Percentiles rank a stretch among this genome's conserved stretches.
Evolutionary conservation across 2,329 filamentous ascomycete species (phyloP).

Genomic region (Ploettnerulaceae sp.): DNA sequence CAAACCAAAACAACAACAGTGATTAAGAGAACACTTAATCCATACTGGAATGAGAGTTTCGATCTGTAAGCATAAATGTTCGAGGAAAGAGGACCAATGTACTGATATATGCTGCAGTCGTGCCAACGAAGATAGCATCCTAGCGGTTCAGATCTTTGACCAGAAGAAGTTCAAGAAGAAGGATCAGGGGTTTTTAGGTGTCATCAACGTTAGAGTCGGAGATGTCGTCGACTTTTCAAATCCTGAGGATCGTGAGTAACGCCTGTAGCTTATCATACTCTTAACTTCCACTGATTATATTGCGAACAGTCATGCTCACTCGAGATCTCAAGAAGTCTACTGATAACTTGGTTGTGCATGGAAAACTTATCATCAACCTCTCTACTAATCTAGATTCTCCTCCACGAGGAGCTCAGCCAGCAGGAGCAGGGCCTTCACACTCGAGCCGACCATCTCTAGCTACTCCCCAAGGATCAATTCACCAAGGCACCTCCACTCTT

Average conservation of each 20-base stretch:
- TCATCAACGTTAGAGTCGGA: slow-evolving; percentile 94
- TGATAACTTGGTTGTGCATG: slow-evolving; percentile 95
- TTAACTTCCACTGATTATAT: slow-evolving; percentile 12
- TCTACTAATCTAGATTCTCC: slow-evolving; percentile 82
- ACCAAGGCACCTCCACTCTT: slow-evolving; percentile 35
- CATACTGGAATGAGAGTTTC: slow-evolving; percentile 99
- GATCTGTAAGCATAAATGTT: slow-evolving; percentile 63
- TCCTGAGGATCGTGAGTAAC: slow-evolving; percentile 76
- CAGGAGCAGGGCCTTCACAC: slow-evolving; percentile 25
- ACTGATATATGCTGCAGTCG: slow-evolving; percentile 51
- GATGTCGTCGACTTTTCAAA: slow-evolving; percentile 88
- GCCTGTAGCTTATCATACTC: slow-evolving; percentile 8
- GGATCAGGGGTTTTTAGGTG: slow-evolving; percentile 96
- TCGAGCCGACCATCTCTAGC: slow-evolving; percentile 31
- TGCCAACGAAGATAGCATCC: slow-evolving; percentile 90
- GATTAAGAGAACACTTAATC: slow-evolving; percentile 95
- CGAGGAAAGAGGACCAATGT: slow-evolving; percentile 19
- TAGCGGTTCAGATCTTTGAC: slow-evolving; percentile 97
- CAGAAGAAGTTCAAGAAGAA: slow-evolving; percentile 99
- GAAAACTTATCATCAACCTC: slow-evolving; percentile 93
- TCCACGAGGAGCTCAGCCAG: slow-evolving; percentile 44
- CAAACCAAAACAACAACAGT: slow-evolving; percentile 98
- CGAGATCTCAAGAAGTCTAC: slow-evolving; percentile 96
- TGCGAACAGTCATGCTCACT: slow-evolving; percentile 80
- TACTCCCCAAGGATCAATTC: slow-evolving; percentile 32